Conservation (phyloP, 352 stramenopile species). For the Phytophthora europaea region DNA sequence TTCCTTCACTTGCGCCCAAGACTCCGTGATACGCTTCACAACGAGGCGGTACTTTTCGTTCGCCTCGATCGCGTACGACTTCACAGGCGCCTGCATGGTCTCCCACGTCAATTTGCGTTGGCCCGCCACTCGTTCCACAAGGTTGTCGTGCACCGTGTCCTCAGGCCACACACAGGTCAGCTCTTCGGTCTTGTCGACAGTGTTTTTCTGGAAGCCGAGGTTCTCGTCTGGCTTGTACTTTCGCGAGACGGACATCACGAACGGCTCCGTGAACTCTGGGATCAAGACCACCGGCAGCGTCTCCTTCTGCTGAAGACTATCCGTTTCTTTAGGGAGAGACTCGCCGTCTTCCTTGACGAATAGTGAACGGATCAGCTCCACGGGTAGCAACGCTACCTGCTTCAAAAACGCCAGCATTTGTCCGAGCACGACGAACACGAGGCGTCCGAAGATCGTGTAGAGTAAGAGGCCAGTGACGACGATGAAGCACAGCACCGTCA, state of each 20-base stretch:
- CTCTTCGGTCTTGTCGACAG: constrained; percentile 39
- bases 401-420: constrained; percentile 32
- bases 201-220: constrained; percentile 50
- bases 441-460: constrained; percentile 39
- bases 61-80: constrained; percentile 68
- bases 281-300: constrained; percentile 31
- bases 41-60: constrained; percentile 65
- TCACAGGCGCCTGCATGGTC: constrained; percentile 66
- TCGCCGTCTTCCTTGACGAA: constrained; percentile 23
- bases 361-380: constrained; percentile 18
- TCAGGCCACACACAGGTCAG: constrained; percentile 75
- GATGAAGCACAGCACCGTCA: constrained; percentile 53
- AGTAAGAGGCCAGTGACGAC: constrained; percentile 45
- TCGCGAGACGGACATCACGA: constrained; percentile 46
- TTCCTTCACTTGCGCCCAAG: constrained; percentile 29
- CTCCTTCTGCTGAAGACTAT: constrained; percentile 24
- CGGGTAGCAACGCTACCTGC: constrained; percentile 21
- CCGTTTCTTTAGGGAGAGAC: constrained; percentile 3
- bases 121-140: constrained; percentile 37
- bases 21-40: constrained; percentile 31
- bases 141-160: constrained; percentile 40
- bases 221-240: constrained; percentile 41
- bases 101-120: constrained; percentile 73
- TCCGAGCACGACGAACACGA: constrained; percentile 41
- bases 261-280: constrained; percentile 55